phyloP scores from a whole-genome alignment of 1,284 basidiomycete species.

The Salmacisia buchloeana region DNA sequence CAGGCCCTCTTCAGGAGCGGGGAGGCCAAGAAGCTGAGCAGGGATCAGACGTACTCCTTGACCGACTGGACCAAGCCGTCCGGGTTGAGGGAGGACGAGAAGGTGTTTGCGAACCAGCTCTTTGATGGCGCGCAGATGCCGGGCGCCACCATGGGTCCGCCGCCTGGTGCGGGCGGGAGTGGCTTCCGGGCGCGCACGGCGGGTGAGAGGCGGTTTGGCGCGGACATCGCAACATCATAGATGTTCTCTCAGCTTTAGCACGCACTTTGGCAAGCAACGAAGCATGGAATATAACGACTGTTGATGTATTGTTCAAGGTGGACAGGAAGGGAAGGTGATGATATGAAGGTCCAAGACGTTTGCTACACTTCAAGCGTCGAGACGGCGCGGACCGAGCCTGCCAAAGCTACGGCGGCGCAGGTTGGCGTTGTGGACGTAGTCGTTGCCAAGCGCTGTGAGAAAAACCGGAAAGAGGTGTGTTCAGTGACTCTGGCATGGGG shows the following conservation, averaged over 20 bases:
- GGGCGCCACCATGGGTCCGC: no score
- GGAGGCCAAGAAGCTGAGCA: conserved; percentile 13
- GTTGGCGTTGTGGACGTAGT: conserved; percentile 5
- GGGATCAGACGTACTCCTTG: conserved; percentile 10
- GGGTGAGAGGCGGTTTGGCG: neutral
- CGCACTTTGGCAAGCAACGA: no score
- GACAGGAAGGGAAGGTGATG: no score
- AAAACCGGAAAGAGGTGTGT: no score
- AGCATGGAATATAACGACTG: no score
- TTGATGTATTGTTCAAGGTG: no score
- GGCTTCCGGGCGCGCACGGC: neutral
- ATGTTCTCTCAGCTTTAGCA: no score
- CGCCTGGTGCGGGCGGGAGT: neutral
- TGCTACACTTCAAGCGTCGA: no score
- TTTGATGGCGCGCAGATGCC: conserved; percentile 1
- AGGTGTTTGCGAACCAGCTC: conserved; percentile 7
- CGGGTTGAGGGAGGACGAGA: neutral
- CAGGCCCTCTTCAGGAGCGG: conserved; percentile 33
- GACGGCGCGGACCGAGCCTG: no score
- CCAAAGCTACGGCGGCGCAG: neutral
- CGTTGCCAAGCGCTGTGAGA: conserved; percentile 3
- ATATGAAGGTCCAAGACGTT: no score
- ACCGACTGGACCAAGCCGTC: neutral
- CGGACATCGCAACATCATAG: no score
- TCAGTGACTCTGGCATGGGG: no score